These are phyloP conservation scores for Epichloe gansuensis DNA, from an alignment of 2,329 filamentous ascomycete species.

Conservation along the genomic window DNA sequence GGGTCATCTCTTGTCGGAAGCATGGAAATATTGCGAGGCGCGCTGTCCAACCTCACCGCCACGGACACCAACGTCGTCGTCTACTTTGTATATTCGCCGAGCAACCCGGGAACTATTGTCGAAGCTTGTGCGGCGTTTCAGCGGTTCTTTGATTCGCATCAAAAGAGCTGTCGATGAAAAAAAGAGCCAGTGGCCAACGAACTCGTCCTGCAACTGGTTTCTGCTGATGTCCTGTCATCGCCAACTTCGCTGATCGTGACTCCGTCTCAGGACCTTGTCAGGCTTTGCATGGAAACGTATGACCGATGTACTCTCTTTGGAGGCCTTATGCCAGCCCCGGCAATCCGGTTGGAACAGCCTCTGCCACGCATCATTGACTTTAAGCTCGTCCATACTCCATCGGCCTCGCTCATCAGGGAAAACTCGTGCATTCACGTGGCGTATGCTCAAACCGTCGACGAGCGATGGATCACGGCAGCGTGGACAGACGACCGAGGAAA, in stretches of 20 bases:
- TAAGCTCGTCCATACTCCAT: slow-evolving; percentile 54
- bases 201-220: slow-evolving; percentile 66
- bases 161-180: slow-evolving; percentile 28
- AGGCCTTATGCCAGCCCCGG: slow-evolving; percentile 50
- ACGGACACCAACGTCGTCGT: slow-evolving; percentile 55
- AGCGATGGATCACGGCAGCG: slow-evolving; percentile 65
- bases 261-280: slow-evolving; percentile 44
- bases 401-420: slow-evolving; percentile 62
- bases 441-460: slow-evolving; percentile 64
- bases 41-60: slow-evolving; percentile 28
- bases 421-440: slow-evolving; percentile 72
- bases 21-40: slow-evolving; percentile 35
- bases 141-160: slow-evolving; percentile 51
- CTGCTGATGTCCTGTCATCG: slow-evolving; percentile 54
- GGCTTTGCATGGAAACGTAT: slow-evolving; percentile 63
- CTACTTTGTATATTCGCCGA: slow-evolving; percentile 62
- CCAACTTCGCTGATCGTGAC: slow-evolving; percentile 51
- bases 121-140: slow-evolving; percentile 66
- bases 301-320: slow-evolving; percentile 55
- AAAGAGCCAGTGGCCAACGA: slow-evolving; percentile 42
- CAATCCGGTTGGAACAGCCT: slow-evolving; percentile 59
- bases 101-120: slow-evolving; percentile 47
- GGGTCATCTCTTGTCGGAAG: slow-evolving; percentile 35
- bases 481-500: slow-evolving; percentile 72
- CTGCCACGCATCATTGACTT: slow-evolving; percentile 65